phyloP scores from a whole-genome alignment of 2,329 filamentous ascomycete genomes.

The Fusarium scirpi region DNA sequence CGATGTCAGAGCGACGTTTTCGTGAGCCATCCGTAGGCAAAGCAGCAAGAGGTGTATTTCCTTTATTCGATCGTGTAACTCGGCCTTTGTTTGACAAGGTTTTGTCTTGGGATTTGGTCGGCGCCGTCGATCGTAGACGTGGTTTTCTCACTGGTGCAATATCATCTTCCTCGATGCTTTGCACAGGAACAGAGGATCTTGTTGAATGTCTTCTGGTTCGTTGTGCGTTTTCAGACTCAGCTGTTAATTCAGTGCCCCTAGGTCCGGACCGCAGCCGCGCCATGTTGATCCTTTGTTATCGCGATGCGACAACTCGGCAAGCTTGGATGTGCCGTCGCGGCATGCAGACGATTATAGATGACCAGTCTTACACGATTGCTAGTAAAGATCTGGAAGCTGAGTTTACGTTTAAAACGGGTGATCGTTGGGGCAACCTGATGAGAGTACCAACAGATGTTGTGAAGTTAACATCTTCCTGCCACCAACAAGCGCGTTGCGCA shows the following conservation, averaged over 20 bases:
- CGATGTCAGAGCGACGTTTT: conserved; percentile 27
- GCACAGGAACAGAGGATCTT: neutral
- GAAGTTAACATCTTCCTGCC: conserved; percentile 1
- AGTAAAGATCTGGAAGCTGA: neutral
- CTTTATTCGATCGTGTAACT: conserved; percentile 25
- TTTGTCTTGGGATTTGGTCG: neutral
- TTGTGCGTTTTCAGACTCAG: neutral
- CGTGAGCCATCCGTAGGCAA: neutral
- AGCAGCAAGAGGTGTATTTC: neutral
- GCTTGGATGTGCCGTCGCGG: neutral
- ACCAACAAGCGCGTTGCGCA: neutral
- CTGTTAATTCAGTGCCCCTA: neutral
- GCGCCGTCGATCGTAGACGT: conserved; percentile 2
- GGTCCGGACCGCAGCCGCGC: conserved; percentile 20
- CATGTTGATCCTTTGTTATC: conserved; percentile 26
- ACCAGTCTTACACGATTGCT: neutral
- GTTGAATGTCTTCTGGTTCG: neutral
- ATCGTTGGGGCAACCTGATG: neutral
- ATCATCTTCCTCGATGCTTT: conserved; percentile 11
- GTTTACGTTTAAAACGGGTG: neutral
- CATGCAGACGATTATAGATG: neutral
- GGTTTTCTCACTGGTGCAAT: neutral
- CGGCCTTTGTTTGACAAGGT: conserved; percentile 3
- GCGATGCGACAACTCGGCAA: neutral
- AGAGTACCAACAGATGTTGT: neutral